Evolutionary conservation across 805 yeast species (phyloP).

Genomic region (Schwanniomyces yamadae): DNA sequence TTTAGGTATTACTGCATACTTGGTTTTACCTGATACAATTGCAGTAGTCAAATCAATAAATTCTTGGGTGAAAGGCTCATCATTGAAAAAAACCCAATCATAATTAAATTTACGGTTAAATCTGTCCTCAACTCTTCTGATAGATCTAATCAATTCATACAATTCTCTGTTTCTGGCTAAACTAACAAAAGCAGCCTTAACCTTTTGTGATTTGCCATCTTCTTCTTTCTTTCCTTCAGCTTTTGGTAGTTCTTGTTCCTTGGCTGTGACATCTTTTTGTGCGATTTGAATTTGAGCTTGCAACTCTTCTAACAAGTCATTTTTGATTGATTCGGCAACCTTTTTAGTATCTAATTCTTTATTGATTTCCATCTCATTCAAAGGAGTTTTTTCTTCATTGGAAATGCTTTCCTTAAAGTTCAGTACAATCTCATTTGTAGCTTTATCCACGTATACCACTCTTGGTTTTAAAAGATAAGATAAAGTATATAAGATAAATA

Average conservation of each 20-base stretch:
- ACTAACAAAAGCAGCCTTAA: conserved; percentile 71
- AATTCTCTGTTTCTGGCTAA: conserved; percentile 77
- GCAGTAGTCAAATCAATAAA: conserved; percentile 68
- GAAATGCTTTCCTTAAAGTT: conserved; percentile 7
- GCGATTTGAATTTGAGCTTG: conserved; percentile 2
- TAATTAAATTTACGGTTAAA: conserved; percentile 79
- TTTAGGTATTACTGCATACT: conserved; percentile 76
- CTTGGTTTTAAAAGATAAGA: conserved; percentile 9
- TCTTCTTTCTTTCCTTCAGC: neutral
- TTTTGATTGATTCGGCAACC: neutral
- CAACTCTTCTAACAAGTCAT: neutral
- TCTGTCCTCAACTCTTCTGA: conserved; percentile 81
- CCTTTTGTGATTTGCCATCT: neutral
- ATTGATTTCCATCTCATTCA: too few species aligned
- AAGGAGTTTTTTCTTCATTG: too few species aligned
- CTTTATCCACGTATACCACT: conserved; percentile 16
- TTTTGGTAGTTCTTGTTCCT: conserved; percentile 5
- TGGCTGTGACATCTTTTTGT: neutral
- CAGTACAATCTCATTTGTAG: conserved; percentile 13
- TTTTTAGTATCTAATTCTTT: neutral
- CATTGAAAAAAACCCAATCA: conserved; percentile 95
- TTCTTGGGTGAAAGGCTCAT: conserved; percentile 78
- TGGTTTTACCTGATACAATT: conserved; percentile 71
- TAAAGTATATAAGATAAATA: conserved; percentile 12
- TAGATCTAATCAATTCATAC: conserved; percentile 58